phyloP scores from a whole-genome alignment of 371 early-diverging fungal species.

The Syncephalastrum sp. region DNA sequence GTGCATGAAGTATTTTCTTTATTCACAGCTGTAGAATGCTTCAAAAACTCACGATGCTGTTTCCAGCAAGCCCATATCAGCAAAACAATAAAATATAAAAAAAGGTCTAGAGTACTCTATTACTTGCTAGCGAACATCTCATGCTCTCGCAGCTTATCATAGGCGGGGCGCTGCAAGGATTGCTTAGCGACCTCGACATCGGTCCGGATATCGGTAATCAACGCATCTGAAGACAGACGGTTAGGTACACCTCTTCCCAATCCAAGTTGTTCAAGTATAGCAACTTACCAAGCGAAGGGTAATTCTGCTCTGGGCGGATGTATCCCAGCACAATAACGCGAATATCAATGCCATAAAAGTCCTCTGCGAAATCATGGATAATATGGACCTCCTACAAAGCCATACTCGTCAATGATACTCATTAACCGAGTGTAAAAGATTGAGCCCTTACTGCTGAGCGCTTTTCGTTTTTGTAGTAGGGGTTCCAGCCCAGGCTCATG shows the following conservation, averaged over 20 bases:
- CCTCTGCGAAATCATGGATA: constrained; percentile 79
- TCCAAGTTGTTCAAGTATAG: not conserved
- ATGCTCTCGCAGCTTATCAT: constrained; percentile 25
- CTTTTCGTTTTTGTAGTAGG: constrained; percentile 95
- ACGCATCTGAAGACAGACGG: constrained; percentile 61
- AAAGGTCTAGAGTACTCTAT: too few species aligned
- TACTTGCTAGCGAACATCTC: constrained; percentile 12
- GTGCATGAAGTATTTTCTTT: too few species aligned
- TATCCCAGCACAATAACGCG: constrained; percentile 84
- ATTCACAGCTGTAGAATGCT: too few species aligned
- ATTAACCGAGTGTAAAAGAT: not conserved
- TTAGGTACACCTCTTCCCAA: not conserved
- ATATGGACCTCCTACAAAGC: constrained; percentile 88
- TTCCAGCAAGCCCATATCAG: too few species aligned
- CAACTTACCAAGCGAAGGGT: constrained; percentile 72
- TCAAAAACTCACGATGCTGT: too few species aligned
- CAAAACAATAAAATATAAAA: not conserved
- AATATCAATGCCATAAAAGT: constrained; percentile 89
- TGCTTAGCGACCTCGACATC: constrained; percentile 84
- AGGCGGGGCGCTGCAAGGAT: constrained; percentile 61
- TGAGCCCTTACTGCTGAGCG: constrained; percentile 71
- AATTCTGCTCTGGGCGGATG: constrained; percentile 90
- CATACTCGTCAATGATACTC: not conserved
- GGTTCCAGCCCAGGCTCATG: constrained; percentile 98
- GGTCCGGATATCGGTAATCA: constrained; percentile 88